Conservation (phyloP, 1,284 basidiomycete species). For the Clitocybe nebularis region DNA sequence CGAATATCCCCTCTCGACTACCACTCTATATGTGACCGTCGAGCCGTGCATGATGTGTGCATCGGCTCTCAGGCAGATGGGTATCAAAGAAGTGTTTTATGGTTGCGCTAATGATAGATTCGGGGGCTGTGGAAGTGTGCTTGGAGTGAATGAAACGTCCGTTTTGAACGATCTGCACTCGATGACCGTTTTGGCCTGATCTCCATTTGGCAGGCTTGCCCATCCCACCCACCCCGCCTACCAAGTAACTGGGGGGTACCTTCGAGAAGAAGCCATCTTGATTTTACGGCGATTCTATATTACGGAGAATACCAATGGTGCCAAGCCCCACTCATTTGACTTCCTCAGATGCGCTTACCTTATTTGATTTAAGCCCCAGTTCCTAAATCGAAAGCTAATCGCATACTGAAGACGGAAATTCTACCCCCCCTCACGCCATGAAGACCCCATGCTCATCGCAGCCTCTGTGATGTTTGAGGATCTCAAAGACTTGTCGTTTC, state of each 20-base stretch:
- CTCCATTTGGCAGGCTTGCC: slow-evolving; percentile 36
- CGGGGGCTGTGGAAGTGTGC: slow-evolving; percentile 94
- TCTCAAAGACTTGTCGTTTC: background rate
- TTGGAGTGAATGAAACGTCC: slow-evolving; percentile 80
- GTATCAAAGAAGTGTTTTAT: slow-evolving; percentile 88
- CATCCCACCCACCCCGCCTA: slow-evolving; percentile 78
- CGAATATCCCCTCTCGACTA: slow-evolving; percentile 68
- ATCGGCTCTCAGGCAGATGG: slow-evolving; percentile 89
- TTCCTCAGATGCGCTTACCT: slow-evolving; percentile 1
- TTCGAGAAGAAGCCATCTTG: slow-evolving; percentile 94
- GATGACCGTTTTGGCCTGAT: slow-evolving; percentile 2
- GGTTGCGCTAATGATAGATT: slow-evolving; percentile 97
- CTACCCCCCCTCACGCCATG: background rate
- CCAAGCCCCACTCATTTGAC: background rate
- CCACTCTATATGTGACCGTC: slow-evolving; percentile 95
- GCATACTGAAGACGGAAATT: slow-evolving; percentile 72
- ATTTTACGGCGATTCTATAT: slow-evolving; percentile 92
- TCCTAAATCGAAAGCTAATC: slow-evolving; percentile 70
- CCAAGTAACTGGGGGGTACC: slow-evolving; percentile 77
- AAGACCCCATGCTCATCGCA: background rate
- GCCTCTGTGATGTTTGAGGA: background rate
- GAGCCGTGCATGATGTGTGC: slow-evolving; percentile 99
- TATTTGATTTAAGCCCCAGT: slow-evolving; percentile 53
- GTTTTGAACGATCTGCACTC: slow-evolving; percentile 23
- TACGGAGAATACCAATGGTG: slow-evolving; percentile 92